phyloP scores from a whole-genome alignment of 139 green algal genomes.

The Auxenochlorella protothecoides region DNA sequence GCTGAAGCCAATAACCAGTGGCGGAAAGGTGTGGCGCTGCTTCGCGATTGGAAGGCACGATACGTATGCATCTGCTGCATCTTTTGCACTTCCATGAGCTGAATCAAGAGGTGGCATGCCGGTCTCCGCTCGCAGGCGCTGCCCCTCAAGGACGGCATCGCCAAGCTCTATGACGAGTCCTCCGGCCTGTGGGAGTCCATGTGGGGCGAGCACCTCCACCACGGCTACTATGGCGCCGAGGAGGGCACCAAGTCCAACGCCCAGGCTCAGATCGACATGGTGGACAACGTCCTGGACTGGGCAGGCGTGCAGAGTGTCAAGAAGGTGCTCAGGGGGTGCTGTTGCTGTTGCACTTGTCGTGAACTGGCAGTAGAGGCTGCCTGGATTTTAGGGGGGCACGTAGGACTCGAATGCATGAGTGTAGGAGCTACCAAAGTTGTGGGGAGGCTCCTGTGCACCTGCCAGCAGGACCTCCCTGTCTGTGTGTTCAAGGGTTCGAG shows the following conservation, averaged over 20 bases:
- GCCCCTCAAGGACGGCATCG: conserved; percentile 86
- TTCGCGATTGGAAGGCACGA: background rate
- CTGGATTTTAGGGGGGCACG: too few relatives aligned
- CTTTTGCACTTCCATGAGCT: too few relatives aligned
- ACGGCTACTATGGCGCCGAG: conserved; percentile 79
- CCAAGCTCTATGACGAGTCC: conserved; percentile 88
- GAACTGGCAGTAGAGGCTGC: too few relatives aligned
- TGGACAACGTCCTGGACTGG: conserved; percentile 77
- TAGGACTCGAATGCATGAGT: too few relatives aligned
- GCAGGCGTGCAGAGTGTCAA: conserved; percentile 44
- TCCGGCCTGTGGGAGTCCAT: conserved; percentile 85
- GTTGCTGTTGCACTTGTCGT: too few relatives aligned
- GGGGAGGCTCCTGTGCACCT: too few relatives aligned
- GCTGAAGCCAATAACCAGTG: conserved; percentile 8
- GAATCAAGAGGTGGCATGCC: background rate
- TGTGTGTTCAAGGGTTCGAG: too few relatives aligned
- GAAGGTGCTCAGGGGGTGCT: conserved; percentile 13
- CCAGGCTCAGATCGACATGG: conserved; percentile 91
- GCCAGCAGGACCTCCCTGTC: too few relatives aligned
- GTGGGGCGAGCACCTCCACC: conserved; percentile 95
- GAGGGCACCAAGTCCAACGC: conserved; percentile 46
- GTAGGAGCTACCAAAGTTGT: too few relatives aligned
- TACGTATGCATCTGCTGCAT: background rate
- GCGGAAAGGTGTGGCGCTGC: conserved; percentile 4
- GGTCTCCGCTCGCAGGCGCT: conserved; percentile 19